Conservation (phyloP, 2,329 filamentous ascomycete genomes). For the Trichophyton simii region DNA sequence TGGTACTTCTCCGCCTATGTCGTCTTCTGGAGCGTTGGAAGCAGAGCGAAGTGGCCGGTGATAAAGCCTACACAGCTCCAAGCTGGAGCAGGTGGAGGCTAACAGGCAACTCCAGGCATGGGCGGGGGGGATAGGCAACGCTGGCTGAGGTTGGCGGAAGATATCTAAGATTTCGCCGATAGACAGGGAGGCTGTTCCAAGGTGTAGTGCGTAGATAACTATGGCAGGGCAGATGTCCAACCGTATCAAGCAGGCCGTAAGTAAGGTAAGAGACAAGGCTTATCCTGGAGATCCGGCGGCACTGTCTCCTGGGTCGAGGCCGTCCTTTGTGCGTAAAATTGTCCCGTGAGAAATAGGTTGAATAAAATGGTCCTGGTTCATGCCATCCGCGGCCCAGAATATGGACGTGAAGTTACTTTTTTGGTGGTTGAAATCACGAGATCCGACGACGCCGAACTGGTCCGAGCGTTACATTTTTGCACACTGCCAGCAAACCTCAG, state of each 20-base stretch:
- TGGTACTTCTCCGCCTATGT: not conserved
- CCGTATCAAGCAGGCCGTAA: not conserved
- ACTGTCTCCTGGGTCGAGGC: not conserved
- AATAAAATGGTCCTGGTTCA: not conserved
- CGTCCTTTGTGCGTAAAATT: not conserved
- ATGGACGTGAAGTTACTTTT: constrained; percentile 1
- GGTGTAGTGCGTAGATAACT: not conserved
- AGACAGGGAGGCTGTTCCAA: not conserved
- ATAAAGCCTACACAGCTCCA: constrained; percentile 19
- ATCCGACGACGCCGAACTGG: constrained; percentile 12
- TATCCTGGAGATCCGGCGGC: not conserved
- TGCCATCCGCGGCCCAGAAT: not conserved
- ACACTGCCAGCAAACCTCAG: constrained; percentile 6
- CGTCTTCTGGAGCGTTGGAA: constrained; percentile 14
- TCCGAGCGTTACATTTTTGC: constrained; percentile 13
- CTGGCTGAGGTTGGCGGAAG: not conserved
- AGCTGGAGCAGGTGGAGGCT: constrained; percentile 17
- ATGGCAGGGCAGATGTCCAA: not conserved
- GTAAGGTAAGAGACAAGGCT: not conserved
- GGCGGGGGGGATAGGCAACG: constrained; percentile 3
- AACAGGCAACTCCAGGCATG: constrained; percentile 17
- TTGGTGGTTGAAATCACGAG: constrained; percentile 10
- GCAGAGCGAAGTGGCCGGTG: constrained; percentile 17
- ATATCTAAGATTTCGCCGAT: not conserved
- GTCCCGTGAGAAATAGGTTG: not conserved